Evolutionary conservation across 2,329 filamentous ascomycete species (phyloP).

Genomic region (Clathrospora elynae): DNA sequence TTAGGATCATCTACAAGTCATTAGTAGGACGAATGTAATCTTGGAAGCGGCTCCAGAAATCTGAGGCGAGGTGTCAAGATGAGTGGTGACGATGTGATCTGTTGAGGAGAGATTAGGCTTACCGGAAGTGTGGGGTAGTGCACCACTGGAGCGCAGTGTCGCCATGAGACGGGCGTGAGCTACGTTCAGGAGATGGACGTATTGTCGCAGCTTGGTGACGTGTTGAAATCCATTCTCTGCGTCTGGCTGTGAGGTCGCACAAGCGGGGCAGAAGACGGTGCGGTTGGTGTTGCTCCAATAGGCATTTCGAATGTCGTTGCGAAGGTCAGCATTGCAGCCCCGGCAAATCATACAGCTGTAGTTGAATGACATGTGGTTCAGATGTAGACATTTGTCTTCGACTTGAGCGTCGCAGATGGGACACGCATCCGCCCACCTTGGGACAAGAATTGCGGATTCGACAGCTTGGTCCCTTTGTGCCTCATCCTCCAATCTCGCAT

Average conservation of each 20-base stretch:
- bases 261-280: conserved; percentile 72
- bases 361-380: conserved; percentile 81
- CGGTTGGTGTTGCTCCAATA: conserved; percentile 71
- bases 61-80: conserved; percentile 40
- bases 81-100: conserved; percentile 30
- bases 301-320: conserved; percentile 69
- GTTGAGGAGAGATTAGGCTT: conserved; percentile 38
- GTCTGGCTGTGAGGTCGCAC: conserved; percentile 64
- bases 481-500: conserved; percentile 53
- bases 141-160: conserved; percentile 81
- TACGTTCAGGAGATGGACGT: conserved; percentile 88
- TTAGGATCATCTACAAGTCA: conserved; percentile 67
- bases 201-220: conserved; percentile 88
- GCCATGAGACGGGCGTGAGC: conserved; percentile 87
- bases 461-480: conserved; percentile 48
- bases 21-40: conserved; percentile 40
- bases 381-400: conserved; percentile 87
- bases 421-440: conserved; percentile 72
- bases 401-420: conserved; percentile 81
- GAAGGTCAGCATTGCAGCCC: conserved; percentile 76
- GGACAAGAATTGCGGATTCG: conserved; percentile 52
- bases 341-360: conserved; percentile 72
- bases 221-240: conserved; percentile 68
- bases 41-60: conserved; percentile 38
- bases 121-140: conserved; percentile 73